Evolutionary conservation across 2,329 filamentous ascomycete genomes (phyloP), one percentile per base, ranked within the genome.

Genomic region (Sporothrix globosa): DNA sequence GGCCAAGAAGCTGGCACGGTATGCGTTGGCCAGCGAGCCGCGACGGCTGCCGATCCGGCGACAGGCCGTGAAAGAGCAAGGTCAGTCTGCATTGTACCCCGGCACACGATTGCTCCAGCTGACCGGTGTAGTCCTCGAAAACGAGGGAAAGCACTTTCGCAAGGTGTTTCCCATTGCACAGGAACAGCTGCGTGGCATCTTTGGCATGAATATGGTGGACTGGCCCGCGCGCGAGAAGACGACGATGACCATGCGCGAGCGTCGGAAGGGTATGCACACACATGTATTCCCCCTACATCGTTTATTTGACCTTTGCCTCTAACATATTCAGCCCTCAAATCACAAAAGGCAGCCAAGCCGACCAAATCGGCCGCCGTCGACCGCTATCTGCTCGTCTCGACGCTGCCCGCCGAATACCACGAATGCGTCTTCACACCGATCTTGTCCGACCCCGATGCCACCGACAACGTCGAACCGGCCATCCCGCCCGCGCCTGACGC

Each of bases 191-290:
- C 83, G 85, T 63, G 81, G 82, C 1, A 85, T 90, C 0, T 98
- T 97, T 80, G 96, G 96, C n/a, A 97, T 98, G 93, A 87, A 94
- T 78, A 87, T 99, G 84, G 85, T 88, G 4, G 94, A 97, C 80
- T 83, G 98, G 66, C 93, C 96, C 0, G 83, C 86, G 1, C 87
- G 87, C 76, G 95, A 97, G 76, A 96, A 93, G 79, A 86, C 92
- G 65, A 93, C 93, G 0, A 81, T 97, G 74, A 78, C 76, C 4
- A 69, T 77, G 46, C 89, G 88, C 71, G 92, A 97, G 73, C 87
- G 87, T 77, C 88, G 92, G 75, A 90, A 91, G 84, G 91, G 91
- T 90, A 34, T 39, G 54, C 13, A 24, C 13, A 27, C 53, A 27
- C 53, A 30, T 30, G 27, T 17, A 14, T 30, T 39, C 17, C 50